These are phyloP conservation scores for Acanthamoeba quina DNA, from an alignment of 208 protist species.

Conservation along the genomic window DNA sequence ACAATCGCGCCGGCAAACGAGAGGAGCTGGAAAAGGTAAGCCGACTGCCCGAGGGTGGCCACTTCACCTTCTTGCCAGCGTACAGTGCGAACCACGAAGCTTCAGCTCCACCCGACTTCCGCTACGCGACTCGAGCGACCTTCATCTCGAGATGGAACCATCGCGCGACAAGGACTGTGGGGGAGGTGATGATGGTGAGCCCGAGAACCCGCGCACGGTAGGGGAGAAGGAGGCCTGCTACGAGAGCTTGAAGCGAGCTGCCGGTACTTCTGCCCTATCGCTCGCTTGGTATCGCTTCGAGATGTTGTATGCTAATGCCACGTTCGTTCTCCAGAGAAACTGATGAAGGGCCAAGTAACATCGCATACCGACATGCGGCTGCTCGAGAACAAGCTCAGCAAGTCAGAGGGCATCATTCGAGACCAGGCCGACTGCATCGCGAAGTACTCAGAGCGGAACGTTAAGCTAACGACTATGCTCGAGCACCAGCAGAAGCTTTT, in stretches of 20 bases:
- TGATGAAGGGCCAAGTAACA: slow-evolving; percentile 66
- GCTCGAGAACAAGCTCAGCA: slow-evolving; percentile 35
- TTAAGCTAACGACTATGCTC: slow-evolving; percentile 51
- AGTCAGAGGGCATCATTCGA: slow-evolving; percentile 31
- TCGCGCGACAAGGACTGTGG: neutral
- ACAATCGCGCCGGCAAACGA: neutral
- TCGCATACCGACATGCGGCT: slow-evolving; percentile 54
- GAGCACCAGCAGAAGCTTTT: slow-evolving; percentile 68
- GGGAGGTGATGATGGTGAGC: neutral
- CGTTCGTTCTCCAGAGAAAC: neutral
- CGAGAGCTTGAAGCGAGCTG: slow-evolving; percentile 37
- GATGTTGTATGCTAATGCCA: neutral
- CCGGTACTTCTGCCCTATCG: neutral
- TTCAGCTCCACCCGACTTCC: neutral
- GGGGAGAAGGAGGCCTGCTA: slow-evolving; percentile 59
- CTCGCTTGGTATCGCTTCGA: neutral
- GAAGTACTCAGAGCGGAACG: slow-evolving; percentile 52
- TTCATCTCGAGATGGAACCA: slow-evolving; percentile 23
- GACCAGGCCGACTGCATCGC: slow-evolving; percentile 54
- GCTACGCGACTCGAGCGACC: neutral
- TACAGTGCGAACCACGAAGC: neutral
- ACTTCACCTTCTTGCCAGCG: neutral
- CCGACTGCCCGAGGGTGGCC: neutral
- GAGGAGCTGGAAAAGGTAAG: neutral
- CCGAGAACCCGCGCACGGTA: slow-evolving; percentile 21